phyloP scores from a whole-genome alignment of 352 stramenopile species.

The Pythium periplocum region DNA sequence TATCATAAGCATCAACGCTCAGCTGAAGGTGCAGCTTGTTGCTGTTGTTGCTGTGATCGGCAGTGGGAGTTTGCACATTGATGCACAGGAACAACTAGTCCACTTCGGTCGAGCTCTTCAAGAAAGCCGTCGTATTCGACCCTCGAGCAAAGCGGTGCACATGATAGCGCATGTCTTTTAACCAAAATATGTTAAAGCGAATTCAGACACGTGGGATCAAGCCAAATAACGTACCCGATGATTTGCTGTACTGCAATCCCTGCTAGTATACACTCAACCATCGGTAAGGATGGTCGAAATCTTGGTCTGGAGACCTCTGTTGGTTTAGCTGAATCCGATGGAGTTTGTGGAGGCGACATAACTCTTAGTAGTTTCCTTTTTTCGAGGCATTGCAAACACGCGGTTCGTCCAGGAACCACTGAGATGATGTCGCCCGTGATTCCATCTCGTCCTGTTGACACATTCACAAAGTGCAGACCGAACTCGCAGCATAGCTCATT shows the following conservation, averaged over 20 bases:
- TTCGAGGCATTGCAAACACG: slow-evolving; percentile 42
- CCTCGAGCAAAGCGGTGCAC: slow-evolving; percentile 29
- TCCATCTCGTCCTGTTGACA: slow-evolving; percentile 23
- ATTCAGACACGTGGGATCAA: background rate
- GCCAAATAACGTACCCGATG: slow-evolving; percentile 19
- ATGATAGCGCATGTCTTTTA: slow-evolving; percentile 11
- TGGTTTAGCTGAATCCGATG: background rate
- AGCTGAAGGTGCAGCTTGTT: background rate
- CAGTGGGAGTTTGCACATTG: slow-evolving; percentile 29
- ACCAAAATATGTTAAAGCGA: too few species aligned
- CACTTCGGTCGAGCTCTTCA: slow-evolving; percentile 41
- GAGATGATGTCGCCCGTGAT: slow-evolving; percentile 35
- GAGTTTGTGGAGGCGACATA: background rate
- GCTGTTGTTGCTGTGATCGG: slow-evolving; percentile 20
- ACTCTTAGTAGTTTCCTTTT: slow-evolving; percentile 37
- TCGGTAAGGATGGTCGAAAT: slow-evolving; percentile 20
- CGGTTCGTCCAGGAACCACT: slow-evolving; percentile 26
- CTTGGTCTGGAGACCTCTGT: background rate
- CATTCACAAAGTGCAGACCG: slow-evolving; percentile 28
- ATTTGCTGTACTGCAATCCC: slow-evolving; percentile 38
- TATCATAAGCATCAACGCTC: too few species aligned
- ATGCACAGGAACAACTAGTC: slow-evolving; percentile 30
- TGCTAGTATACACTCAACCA: slow-evolving; percentile 40
- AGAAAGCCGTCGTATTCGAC: slow-evolving; percentile 43
- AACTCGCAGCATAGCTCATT: slow-evolving; percentile 43